Conservation (phyloP, 208 protist genomes). For the Leishmania arabica region DNA sequence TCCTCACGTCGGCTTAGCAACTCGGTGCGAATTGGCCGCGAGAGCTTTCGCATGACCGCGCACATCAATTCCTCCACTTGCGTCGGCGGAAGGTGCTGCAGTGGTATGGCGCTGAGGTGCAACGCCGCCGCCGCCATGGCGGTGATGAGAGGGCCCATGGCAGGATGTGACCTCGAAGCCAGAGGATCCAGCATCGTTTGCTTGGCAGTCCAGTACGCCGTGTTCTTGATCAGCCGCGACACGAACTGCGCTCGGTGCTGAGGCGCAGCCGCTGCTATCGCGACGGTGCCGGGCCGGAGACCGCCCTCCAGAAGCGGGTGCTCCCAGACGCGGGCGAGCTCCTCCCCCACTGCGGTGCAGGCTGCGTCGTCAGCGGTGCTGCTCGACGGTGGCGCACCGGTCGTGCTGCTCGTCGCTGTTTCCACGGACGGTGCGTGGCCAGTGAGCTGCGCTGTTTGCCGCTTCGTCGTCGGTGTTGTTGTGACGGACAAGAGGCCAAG, state of each 20-base stretch:
- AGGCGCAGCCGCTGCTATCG: not conserved
- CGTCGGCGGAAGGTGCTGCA: conserved; percentile 9
- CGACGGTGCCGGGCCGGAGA: not conserved
- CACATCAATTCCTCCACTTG: conserved; percentile 24
- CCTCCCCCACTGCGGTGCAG: conserved; percentile 2
- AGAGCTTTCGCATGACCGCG: conserved; percentile 18
- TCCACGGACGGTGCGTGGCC: conserved; percentile 11
- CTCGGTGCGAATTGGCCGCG: conserved; percentile 28
- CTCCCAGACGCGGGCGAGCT: conserved; percentile 17
- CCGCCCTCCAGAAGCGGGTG: conserved; percentile 32
- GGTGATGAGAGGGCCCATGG: conserved; percentile 30
- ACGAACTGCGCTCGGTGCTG: conserved; percentile 6
- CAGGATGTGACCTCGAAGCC: conserved; percentile 12
- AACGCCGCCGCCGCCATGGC: conserved; percentile 29
- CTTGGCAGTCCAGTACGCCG: conserved; percentile 29
- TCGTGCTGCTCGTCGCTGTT: conserved; percentile 7
- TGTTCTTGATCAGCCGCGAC: conserved; percentile 18
- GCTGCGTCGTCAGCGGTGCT: not conserved
- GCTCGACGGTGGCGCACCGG: not conserved
- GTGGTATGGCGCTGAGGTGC: conserved; percentile 33
- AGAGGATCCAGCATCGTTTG: conserved; percentile 33
- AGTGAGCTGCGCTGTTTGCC: conserved; percentile 21
- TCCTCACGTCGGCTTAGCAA: conserved; percentile 24
- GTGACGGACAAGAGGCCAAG: conserved; percentile 31
- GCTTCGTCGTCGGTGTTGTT: conserved; percentile 21